Evolutionary conservation across 1,284 basidiomycete species (phyloP).

Genomic region (Puccinia hordei): DNA sequence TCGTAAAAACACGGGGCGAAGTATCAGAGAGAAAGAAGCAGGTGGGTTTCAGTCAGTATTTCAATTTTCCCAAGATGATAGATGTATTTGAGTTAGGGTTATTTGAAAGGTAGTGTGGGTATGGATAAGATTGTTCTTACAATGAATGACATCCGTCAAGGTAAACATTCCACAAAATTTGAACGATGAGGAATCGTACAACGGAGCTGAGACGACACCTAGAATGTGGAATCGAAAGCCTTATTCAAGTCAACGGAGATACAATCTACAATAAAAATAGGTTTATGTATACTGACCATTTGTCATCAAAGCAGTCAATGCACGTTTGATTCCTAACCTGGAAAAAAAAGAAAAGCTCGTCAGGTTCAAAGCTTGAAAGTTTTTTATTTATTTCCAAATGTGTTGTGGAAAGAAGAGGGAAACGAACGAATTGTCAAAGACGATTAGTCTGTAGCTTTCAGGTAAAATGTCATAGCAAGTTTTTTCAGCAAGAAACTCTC

Average conservation of each 20-base stretch:
- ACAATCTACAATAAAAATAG: neutral
- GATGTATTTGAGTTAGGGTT: constrained; percentile 32
- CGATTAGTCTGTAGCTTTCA: constrained; percentile 91
- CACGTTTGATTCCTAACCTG: constrained; percentile 88
- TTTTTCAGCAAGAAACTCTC: constrained; percentile 78
- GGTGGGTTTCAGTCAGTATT: constrained; percentile 58
- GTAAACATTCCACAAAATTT: constrained; percentile 67
- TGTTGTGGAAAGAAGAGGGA: neutral
- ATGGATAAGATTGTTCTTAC: constrained; percentile 47
- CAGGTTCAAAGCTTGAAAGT: neutral
- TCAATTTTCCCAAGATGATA: constrained; percentile 77
- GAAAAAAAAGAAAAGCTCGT: neutral
- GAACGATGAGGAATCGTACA: constrained; percentile 93
- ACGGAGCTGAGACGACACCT: constrained; percentile 96
- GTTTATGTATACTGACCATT: constrained; percentile 70
- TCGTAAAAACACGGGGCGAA: neutral
- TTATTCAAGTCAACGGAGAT: neutral
- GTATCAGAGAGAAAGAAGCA: neutral
- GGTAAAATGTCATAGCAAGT: constrained; percentile 94
- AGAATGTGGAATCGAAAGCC: constrained; percentile 30
- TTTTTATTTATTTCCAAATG: neutral
- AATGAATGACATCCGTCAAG: constrained; percentile 21
- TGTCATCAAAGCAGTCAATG: constrained; percentile 80
- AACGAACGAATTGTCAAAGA: constrained; percentile 72
- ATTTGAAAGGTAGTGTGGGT: neutral